Evolutionary conservation across 169 alveolate species (phyloP).

Genomic region (Perkinsus olseni): DNA sequence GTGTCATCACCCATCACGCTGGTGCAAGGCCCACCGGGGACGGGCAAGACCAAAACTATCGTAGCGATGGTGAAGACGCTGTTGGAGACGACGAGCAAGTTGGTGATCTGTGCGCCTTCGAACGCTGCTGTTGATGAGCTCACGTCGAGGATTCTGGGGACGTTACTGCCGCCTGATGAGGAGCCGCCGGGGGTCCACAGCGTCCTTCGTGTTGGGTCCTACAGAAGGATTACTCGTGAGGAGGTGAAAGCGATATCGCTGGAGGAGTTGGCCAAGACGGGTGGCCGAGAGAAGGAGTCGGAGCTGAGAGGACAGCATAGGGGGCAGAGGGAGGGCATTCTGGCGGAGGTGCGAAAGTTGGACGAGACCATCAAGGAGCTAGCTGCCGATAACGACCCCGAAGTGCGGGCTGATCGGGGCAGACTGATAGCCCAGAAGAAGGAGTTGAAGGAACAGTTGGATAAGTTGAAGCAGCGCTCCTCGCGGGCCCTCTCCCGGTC

Average conservation of each 20-base stretch:
- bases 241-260: slow-evolving; percentile 7
- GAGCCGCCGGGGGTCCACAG: neutral
- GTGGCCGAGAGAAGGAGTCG: neutral
- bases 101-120: slow-evolving; percentile 91
- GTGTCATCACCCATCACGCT: slow-evolving; percentile 56
- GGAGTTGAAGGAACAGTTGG: slow-evolving; percentile 2
- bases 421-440: neutral
- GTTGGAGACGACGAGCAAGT: slow-evolving; percentile 21
- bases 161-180: neutral
- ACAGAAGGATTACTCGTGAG: neutral
- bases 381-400: neutral
- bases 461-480: neutral
- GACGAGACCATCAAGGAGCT: neutral
- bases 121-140: slow-evolving; percentile 93
- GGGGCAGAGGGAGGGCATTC: neutral
- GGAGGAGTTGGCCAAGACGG: neutral
- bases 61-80: slow-evolving; percentile 78
- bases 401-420: neutral
- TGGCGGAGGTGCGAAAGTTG: neutral
- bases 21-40: slow-evolving; percentile 97
- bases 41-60: slow-evolving; percentile 95
- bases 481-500: neutral
- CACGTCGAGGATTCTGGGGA: slow-evolving; percentile 56
- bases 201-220: neutral
- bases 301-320: neutral